Evolutionary conservation across 352 stramenopile species (phyloP).

Genomic region (Phytophthora fragariaefolia): DNA sequence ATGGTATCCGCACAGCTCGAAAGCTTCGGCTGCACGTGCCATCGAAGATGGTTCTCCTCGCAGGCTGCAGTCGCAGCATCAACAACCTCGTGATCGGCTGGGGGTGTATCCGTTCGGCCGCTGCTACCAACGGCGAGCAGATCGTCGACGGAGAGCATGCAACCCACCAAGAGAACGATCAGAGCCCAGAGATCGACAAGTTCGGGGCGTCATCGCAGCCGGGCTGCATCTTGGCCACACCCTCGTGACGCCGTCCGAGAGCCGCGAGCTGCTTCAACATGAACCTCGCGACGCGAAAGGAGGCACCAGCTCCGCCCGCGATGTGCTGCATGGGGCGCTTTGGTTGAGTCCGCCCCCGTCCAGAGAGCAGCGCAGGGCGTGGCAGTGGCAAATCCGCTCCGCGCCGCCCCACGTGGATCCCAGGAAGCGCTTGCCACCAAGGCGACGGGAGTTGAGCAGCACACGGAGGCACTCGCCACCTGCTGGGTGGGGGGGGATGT

Average conservation of each 20-base stretch:
- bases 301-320: no score
- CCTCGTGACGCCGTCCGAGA: no score
- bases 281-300: no score
- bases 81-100: neutral
- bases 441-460: neutral
- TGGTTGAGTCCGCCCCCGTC: slow-evolving; percentile 30
- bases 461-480: neutral
- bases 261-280: no score
- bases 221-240: no score
- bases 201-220: no score
- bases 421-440: slow-evolving; percentile 10
- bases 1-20: neutral
- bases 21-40: neutral
- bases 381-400: no score
- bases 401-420: slow-evolving; percentile 16
- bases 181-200: neutral
- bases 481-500: slow-evolving; percentile 28
- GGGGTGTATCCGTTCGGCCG: slow-evolving; percentile 14
- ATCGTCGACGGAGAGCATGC: slow-evolving; percentile 28
- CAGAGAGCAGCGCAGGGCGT: no score
- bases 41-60: neutral
- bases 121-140: slow-evolving; percentile 13
- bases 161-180: slow-evolving; percentile 8
- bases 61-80: neutral
- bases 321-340: no score